Evolutionary conservation across 106 monocot species (phyloP).

Genomic region (Dactylorhiza incarnata): DNA sequence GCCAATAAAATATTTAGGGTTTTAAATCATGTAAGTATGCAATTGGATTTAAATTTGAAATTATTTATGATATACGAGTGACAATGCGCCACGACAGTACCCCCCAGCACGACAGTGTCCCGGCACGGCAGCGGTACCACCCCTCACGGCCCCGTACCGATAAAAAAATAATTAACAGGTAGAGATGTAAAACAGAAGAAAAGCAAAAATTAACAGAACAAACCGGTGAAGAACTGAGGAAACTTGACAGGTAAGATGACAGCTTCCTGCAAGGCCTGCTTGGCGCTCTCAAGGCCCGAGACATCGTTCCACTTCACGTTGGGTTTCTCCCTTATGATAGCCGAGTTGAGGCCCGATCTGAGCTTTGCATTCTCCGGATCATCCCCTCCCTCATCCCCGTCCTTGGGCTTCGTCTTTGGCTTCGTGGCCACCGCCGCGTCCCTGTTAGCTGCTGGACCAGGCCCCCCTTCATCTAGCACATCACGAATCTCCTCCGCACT

Average conservation of each 20-base stretch:
- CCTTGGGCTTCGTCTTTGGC: slow-evolving; percentile 65
- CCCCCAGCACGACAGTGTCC: no score
- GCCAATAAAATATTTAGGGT: no score
- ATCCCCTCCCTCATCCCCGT: slow-evolving; percentile 48
- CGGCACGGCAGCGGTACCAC: no score
- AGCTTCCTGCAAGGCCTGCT: slow-evolving; percentile 80
- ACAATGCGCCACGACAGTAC: no score
- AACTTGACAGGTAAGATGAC: slow-evolving; percentile 79
- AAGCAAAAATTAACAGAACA: background rate
- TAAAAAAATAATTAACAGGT: background rate
- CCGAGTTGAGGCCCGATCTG: slow-evolving; percentile 59
- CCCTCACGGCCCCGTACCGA: background rate
- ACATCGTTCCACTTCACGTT: slow-evolving; percentile 81
- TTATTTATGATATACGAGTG: no score
- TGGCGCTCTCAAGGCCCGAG: slow-evolving; percentile 75
- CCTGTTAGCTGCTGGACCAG: slow-evolving; percentile 49
- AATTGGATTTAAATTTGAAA: no score
- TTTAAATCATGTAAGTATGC: no score
- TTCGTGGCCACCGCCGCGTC: slow-evolving; percentile 58
- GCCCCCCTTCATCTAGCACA: slow-evolving; percentile 66
- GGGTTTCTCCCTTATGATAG: slow-evolving; percentile 75
- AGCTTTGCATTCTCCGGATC: slow-evolving; percentile 69
- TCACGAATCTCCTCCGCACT: slow-evolving; percentile 75
- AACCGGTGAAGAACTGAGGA: slow-evolving; percentile 77
- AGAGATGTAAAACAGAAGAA: no score